Evolutionary conservation across 1,284 basidiomycete species (phyloP), one percentile per base, ranked within the genome.

Genomic region (Peniophora sp.): DNA sequence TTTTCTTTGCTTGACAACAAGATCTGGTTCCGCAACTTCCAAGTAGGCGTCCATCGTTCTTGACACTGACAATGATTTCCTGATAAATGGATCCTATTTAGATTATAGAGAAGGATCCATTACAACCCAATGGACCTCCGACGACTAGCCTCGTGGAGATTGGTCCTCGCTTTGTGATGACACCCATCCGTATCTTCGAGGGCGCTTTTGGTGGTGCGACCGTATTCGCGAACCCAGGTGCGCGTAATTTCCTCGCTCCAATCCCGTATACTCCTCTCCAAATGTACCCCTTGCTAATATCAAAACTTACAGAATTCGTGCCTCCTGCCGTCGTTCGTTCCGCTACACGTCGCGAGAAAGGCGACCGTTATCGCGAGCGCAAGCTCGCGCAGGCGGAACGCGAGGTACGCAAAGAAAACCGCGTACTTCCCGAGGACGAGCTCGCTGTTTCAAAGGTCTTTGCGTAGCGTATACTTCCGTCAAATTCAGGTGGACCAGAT

Each of bases 1-100:
- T 99, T 99, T 69, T 97, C 94, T 19, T 79, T 99, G 49, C 78
- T 97, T 41, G 97, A 99, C 74, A 81, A 82, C 65, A 98, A 97
- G 67, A 92, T 99, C 58, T 99, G 97, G 97, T 98, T 99, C 78
- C 83, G 97, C 58, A 98, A 98, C 70, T 99, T 90, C 74, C 96
- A 99, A 78, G 90, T 89, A 35, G 56, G 70, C 65, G 19, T 24
- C 22, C 22, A 16, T 2, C 19, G 9, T 35, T 50, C 35, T 51
- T 36, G 19, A 47, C 49, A 9, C 11, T 25, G 20, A 3, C 38
- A 27, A 23, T 32, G 44, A 35, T 49, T 25, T 2, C 43, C 50
- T 32, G 22, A 12, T 41, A 27, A 48, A n/a, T n/a, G n/a, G 25
- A 35, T 19, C 35, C 45, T 55, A 51, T 8, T 2, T 57, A 89